Evolutionary conservation across 257 asterid species (phyloP), one percentile per base, ranked within the genome.

Genomic region (Scutellaria galericulata): DNA sequence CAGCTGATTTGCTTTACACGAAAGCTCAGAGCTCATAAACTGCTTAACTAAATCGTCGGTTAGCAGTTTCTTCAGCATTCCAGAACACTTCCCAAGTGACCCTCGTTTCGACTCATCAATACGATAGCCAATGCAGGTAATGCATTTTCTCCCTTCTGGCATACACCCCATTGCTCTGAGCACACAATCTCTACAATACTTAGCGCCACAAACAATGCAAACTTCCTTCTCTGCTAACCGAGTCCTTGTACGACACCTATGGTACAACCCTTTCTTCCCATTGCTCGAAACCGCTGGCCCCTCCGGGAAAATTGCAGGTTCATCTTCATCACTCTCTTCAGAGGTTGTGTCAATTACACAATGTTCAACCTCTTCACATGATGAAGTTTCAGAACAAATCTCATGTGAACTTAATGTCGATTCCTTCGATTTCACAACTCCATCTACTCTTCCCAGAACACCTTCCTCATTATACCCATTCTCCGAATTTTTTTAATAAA

Each of bases 141-240:
- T 74, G 57, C 99, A 95, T 72, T 95, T 95, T 66, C 99, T 87
- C 31, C 99, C 99, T 80, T 95, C 97, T 0, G 95, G 88, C 99
- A 95, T 92, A 50, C 90, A 83, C 53, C 99, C 99, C 99, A 95
- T 95, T 66, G 98, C 91, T 77, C 97, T 84, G 62, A 88, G 46
- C 71, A 95, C 86, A 73, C 99, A 95, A 62, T 72, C 77, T 27
- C 81, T 69, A 71, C 99, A 95, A 68, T 88, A 95, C 83, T 84
- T 87, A 7, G 97, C 95, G 4, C 96, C 83, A 59, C 98, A 95
- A 35, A 89, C 98, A 50, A 95, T 52, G 80, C 99, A 92, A 62
- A 57, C 70, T 75, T 92, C 99, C 77, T 81, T 95, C 75, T 83
- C 85, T 1, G 86, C 72, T 35, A 92, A 86, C 65, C 95, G 83